Base-by-base conservation (phyloP, 768 basidiomycete species). In the Lactarius evosmus region DNA sequence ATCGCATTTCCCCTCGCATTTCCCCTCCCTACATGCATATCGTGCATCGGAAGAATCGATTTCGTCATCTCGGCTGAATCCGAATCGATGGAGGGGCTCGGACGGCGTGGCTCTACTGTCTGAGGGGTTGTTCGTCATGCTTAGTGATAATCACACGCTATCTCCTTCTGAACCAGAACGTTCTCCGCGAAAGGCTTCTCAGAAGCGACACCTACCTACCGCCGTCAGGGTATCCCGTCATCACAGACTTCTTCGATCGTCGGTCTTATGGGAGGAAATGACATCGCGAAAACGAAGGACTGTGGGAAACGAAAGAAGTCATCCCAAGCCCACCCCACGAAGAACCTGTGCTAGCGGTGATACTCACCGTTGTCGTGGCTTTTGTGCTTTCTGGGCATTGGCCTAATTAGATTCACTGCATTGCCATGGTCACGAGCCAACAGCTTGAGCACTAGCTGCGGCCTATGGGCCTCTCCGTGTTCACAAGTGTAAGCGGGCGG, bases 401-500 rank as follows among this genome's bases (percentile, higher is more conserved):
- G n/a, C n/a, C n/a, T n/a, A n/a, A n/a, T n/a, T n/a, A n/a, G n/a
- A n/a, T n/a, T n/a, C n/a, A n/a, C n/a, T n/a, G n/a, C n/a, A 34
- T 11, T 53, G 25, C 25, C 53, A 46, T 17, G 25, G 32, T 19
- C 57, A 22, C 44, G 0, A 25, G 57, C 41, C 51, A 36, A 16
- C 44, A 56, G 55, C 60, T 61, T 51, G 54, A 66, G 55, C 51
- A 41, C 44, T 61, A 29, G 74, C 61, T 72, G 65, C 63, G 67
- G 70, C 69, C 27, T 74, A 74, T 44, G 46, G 77, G 53, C 12
- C 46, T 83, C 72, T 76, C 77, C 67, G 69, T 70, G 44, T 76
- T 83, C 62, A 66, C 72, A n/a, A 72, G 77, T 4, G 72, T 73
- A n/a, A 75, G 74, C 14, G 75, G 74, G 4, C 77, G 73, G 29